Evolutionary conservation across 805 yeast genomes (phyloP), one percentile per base, ranked within the genome.

Genomic region (Metschnikowia reukaufii): DNA sequence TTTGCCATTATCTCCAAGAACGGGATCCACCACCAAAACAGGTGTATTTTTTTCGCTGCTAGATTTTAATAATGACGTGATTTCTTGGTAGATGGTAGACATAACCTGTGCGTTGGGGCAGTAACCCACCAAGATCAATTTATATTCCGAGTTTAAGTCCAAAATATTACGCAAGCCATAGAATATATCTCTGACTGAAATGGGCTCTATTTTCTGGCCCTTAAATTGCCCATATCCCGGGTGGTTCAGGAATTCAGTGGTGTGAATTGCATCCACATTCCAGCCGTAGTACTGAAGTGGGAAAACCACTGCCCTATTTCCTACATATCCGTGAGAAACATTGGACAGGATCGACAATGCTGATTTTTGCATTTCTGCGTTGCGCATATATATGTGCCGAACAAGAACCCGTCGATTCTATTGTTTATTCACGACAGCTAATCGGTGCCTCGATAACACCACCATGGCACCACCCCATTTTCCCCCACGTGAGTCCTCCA

Each of bases 1-100:
- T 47, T 72, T 76, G 0, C 96, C 97, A 56, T 88, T 84, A 61
- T 92, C 98, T 10, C 98, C 98, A 62, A 92, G 67, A 0, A 92
- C 94, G 1, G 98, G 98, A 63, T 92, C 98, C 41, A 92, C 62
- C 4, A 91, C 74, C 83, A 92, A 82, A 15, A 78, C 65, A 0
- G 78, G 68, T 66, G 47, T 42, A 38, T 30, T 39, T 31, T 23
- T 43, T 54, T 78, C 81, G 1, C 33, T 55, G 33, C 40, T 9
- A 13, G 39, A 60, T 52, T 42, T 57, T 59, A 67, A 67, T 40
- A 68, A 63, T 12, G 49, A 54, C 29, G 76, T 70, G 2, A 82
- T 61, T 15, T 66, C 60, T 12, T 71, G 60, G 33, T 74, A 74
- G 0, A 88, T 74, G 0, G 74, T 73, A 33, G 66, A 59, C 40